These are phyloP conservation scores for Onygenales sp. DNA, from an alignment of 2,329 filamentous ascomycete genomes.

Conservation along the genomic window DNA sequence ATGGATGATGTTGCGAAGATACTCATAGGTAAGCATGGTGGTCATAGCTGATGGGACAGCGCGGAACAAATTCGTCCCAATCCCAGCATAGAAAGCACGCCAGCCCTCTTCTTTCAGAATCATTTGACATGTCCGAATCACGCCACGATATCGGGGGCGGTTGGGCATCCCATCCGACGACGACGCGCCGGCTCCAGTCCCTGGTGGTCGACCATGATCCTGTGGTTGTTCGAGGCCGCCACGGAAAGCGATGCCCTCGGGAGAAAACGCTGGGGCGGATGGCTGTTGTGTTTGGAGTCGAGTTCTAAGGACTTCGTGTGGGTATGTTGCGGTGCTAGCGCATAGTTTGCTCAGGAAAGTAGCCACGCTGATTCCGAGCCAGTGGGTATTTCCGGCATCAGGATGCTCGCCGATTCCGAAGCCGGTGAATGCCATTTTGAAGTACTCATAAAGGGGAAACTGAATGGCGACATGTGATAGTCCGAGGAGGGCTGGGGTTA, in stretches of 20 bases:
- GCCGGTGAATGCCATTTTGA: slow-evolving; percentile 86
- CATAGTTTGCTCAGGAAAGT: slow-evolving; percentile 91
- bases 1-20: slow-evolving; percentile 47
- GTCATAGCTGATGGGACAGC: slow-evolving; percentile 93
- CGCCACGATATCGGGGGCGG: slow-evolving; percentile 58
- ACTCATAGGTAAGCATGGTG: slow-evolving; percentile 96
- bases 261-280: slow-evolving; percentile 38
- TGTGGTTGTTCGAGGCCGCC: slow-evolving; percentile 28
- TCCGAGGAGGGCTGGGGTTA: slow-evolving; percentile 83
- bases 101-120: slow-evolving; percentile 89
- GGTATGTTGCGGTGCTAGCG: slow-evolving; percentile 91
- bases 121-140: slow-evolving; percentile 70
- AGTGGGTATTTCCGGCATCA: slow-evolving; percentile 56
- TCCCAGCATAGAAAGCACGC: slow-evolving; percentile 92
- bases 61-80: slow-evolving; percentile 95
- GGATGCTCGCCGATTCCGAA: slow-evolving; percentile 70
- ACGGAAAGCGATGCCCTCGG: slow-evolving; percentile 44
- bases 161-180: slow-evolving; percentile 51
- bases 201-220: slow-evolving; percentile 37
- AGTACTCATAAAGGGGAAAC: slow-evolving; percentile 89
- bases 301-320: slow-evolving; percentile 91
- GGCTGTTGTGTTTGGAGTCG: slow-evolving; percentile 87
- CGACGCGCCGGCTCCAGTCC: slow-evolving; percentile 26
- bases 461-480: slow-evolving; percentile 94
- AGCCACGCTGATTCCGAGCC: slow-evolving; percentile 73